Evolutionary conservation across 164 flowering plant species (phyloP).

Genomic region (Dillenia turbinata): DNA sequence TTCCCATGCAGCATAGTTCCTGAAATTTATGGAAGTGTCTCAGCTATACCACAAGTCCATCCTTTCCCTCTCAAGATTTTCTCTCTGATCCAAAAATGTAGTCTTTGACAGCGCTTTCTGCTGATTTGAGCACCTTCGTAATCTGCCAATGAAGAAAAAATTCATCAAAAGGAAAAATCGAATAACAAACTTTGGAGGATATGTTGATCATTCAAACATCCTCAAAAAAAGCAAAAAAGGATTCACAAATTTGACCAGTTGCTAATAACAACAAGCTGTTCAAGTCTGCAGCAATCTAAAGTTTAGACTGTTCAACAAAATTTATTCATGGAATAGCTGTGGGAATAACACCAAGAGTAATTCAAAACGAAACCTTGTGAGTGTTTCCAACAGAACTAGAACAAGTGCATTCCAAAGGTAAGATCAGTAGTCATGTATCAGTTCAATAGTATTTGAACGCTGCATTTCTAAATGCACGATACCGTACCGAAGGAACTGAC

Average conservation of each 20-base stretch:
- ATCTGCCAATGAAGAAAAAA: constrained; percentile 40
- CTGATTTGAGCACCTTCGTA: constrained; percentile 51
- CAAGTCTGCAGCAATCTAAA: too few relatives aligned
- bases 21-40: constrained; percentile 17
- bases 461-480: too few relatives aligned
- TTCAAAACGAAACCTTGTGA: not conserved
- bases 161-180: constrained; percentile 2
- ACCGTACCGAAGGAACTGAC: too few relatives aligned
- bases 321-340: not conserved
- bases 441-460: too few relatives aligned
- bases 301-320: too few relatives aligned
- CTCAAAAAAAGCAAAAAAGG: not conserved
- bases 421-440: too few relatives aligned
- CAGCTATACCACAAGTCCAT: constrained; percentile 10
- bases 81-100: constrained; percentile 40
- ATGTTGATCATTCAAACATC: too few relatives aligned
- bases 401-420: not conserved
- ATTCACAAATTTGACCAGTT: not conserved
- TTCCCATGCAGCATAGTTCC: too few relatives aligned
- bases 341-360: not conserved
- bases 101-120: constrained; percentile 46
- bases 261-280: not conserved
- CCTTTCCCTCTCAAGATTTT: constrained; percentile 23
- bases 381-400: not conserved
- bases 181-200: too few relatives aligned